A percentile compares a stretch with the other conserved stretches of the same genome.
Conservation (phyloP, 2,329 filamentous ascomycete species). For the Alternaria atra region DNA sequence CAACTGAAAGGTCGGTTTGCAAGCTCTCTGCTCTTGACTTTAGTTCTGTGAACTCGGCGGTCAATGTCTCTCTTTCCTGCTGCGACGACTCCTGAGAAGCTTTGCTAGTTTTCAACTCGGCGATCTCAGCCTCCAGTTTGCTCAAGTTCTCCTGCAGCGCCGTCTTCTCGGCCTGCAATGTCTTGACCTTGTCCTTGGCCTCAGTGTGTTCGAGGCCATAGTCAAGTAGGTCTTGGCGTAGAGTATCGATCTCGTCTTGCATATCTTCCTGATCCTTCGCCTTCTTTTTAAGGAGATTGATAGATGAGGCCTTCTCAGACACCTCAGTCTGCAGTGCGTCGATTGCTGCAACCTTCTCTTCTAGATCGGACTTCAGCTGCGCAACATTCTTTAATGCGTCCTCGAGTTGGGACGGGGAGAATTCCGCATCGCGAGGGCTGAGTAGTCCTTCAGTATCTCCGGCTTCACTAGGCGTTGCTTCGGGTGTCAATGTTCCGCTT, state of each 20-base stretch:
- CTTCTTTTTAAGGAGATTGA: conserved; percentile 74
- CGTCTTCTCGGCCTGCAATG: conserved; percentile 73
- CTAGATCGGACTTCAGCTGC: conserved; percentile 46
- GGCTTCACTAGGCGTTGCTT: conserved; percentile 51
- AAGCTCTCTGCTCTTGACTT: conserved; percentile 74
- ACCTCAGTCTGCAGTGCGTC: conserved; percentile 46
- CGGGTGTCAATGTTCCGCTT: conserved; percentile 46
- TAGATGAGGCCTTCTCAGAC: conserved; percentile 70
- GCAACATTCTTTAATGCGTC: conserved; percentile 42
- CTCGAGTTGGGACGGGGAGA: conserved; percentile 50
- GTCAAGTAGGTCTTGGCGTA: conserved; percentile 80
- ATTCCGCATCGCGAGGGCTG: conserved; percentile 51
- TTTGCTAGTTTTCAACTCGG: conserved; percentile 61
- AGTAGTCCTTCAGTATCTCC: conserved; percentile 47
- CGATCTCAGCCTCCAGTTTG: conserved; percentile 76
- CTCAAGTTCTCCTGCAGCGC: conserved; percentile 70
- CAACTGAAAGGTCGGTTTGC: conserved; percentile 84
- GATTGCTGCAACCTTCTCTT: conserved; percentile 46
- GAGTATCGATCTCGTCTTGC: conserved; percentile 83
- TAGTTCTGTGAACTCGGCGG: conserved; percentile 73
- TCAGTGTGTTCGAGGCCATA: conserved; percentile 86
- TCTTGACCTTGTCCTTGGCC: conserved; percentile 77
- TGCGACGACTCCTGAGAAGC: conserved; percentile 59
- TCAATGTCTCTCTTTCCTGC: conserved; percentile 65
- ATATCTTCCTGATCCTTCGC: conserved; percentile 80